Conservation (phyloP, 768 basidiomycete species). For the Rhodotorula paludigena region DNA sequence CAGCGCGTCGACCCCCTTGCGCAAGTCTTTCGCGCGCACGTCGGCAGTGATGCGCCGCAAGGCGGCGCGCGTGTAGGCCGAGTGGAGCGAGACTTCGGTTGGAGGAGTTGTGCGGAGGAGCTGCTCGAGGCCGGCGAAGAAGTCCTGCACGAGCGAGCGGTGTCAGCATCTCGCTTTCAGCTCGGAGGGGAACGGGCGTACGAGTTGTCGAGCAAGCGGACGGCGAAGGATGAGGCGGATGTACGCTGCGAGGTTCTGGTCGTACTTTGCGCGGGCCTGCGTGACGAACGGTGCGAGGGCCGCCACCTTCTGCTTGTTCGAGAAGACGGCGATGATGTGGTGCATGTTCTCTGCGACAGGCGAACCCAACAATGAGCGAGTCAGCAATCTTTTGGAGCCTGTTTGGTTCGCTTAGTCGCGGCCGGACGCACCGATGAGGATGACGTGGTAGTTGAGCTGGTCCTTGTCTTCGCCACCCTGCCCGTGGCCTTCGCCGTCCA, state of each 20-base stretch:
- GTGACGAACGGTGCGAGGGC: conserved; percentile 61
- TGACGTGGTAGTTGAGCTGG: conserved; percentile 91
- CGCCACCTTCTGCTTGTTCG: conserved; percentile 60
- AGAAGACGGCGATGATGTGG: conserved; percentile 77
- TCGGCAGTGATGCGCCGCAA: conserved; percentile 84
- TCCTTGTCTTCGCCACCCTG: conserved; percentile 79
- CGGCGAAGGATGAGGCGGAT: conserved; percentile 78
- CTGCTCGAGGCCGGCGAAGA: conserved; percentile 87
- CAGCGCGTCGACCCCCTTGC: conserved; percentile 77
- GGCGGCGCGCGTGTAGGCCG: conserved; percentile 66
- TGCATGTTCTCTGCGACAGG: conserved; percentile 81
- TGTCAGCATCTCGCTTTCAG: not conserved
- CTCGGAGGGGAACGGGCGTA: conserved; percentile 43
- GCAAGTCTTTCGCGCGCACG: conserved; percentile 77
- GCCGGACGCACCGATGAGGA: conserved; percentile 87
- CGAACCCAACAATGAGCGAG: not conserved
- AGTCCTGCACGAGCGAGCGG: conserved; percentile 60
- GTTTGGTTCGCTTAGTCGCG: too few relatives aligned
- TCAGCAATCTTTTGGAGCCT: too few relatives aligned
- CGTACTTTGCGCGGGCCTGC: conserved; percentile 75
- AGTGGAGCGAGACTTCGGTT: conserved; percentile 67
- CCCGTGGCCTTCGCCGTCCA: conserved; percentile 66
- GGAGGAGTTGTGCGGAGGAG: conserved; percentile 73
- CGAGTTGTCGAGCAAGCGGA: conserved; percentile 80
- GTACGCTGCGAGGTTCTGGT: conserved; percentile 81